Base-by-base conservation (phyloP, 2,329 filamentous ascomycete species). In the Tothia fuscella region DNA sequence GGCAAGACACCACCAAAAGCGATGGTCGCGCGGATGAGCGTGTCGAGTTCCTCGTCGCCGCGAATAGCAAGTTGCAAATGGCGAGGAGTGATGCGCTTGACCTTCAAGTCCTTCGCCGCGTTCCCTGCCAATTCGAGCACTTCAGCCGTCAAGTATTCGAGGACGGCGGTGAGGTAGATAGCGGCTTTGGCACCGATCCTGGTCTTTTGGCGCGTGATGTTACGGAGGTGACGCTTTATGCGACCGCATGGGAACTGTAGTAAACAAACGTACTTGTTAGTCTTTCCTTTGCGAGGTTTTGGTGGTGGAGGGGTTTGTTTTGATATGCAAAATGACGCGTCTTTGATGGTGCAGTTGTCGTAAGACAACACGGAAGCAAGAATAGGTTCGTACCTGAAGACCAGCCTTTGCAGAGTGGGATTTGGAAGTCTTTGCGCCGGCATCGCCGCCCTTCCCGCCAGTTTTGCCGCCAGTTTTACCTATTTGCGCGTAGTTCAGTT, bases 161-260 rank as follows among this genome's bases (percentile, higher is more conserved):
- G 82, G 44, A 98, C 91, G 32, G 91, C 91, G 38, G 91, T 96
- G 48, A 96, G 86, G 62, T 98, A 98, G 56, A 98, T 91, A 51
- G 91, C 88, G 50, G 91, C 91, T 74, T 96, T 96, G 59, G 89
- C 91, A 56, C 91, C 91, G 52, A 98, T 93, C 67, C 91, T 89
- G 85, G 95, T 96, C 74, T 96, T 96, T 70, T 95, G 93, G 63
- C 96, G 91, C 38, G 91, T 96, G 70, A 95, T 95, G 66, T 86
- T 87, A 78, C 96, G 95, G 62, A 98, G 74, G 72, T 96, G 96
- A 71, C 91, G 88, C 82, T 98, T 98, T 67, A 98, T 91, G 81
- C 91, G 91, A 68, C 91, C 91, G 64, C 91, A 98, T 48, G 91
- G 91, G 65, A 98, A 98, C 91, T 98, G 61, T 46, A 51, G 25